These are phyloP conservation scores for Mytilinidion resinicola DNA, from an alignment of 495 filamentous ascomycete genomes.

Conservation along the genomic window DNA sequence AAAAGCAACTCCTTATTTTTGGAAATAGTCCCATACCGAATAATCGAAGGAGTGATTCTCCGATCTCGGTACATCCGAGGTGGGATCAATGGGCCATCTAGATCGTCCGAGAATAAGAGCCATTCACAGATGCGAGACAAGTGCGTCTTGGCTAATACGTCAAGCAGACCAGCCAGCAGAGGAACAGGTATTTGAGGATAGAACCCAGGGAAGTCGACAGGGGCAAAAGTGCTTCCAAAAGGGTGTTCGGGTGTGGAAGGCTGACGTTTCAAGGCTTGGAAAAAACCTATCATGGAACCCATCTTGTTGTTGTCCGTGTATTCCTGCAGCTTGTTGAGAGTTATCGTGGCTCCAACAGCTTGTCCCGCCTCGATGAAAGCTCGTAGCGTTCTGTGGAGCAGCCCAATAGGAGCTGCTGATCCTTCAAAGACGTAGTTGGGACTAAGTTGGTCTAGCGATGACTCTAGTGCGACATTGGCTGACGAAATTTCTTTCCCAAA, in stretches of 20 bases:
- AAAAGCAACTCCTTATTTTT: conserved; percentile 44
- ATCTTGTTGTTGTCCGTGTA: conserved; percentile 36
- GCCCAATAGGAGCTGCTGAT: conserved; percentile 29
- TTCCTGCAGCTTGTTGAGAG: conserved; percentile 27
- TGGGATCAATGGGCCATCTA: conserved; percentile 54
- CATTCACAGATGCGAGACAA: conserved; percentile 48
- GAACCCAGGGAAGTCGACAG: conserved; percentile 31
- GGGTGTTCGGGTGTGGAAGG: background rate
- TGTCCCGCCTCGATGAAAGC: conserved; percentile 27
- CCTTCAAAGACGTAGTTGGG: conserved; percentile 34
- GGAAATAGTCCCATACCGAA: conserved; percentile 52
- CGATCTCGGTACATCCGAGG: conserved; percentile 42
- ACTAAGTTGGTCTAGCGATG: background rate
- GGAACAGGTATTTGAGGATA: conserved; percentile 43
- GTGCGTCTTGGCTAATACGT: conserved; percentile 45
- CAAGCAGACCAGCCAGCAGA: conserved; percentile 47
- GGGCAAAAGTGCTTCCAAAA: conserved; percentile 2
- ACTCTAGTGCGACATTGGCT: conserved; percentile 12
- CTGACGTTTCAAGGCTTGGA: conserved; percentile 12
- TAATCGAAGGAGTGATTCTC: conserved; percentile 48
- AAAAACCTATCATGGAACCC: conserved; percentile 28
- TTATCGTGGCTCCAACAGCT: conserved; percentile 23
- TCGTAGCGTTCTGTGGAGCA: conserved; percentile 31
- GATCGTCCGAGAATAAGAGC: conserved; percentile 49
- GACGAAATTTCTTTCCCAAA: conserved; percentile 32